phyloP scores from a whole-genome alignment of 306 rosid genomes.

The peach (Prunus persica) region DNA sequence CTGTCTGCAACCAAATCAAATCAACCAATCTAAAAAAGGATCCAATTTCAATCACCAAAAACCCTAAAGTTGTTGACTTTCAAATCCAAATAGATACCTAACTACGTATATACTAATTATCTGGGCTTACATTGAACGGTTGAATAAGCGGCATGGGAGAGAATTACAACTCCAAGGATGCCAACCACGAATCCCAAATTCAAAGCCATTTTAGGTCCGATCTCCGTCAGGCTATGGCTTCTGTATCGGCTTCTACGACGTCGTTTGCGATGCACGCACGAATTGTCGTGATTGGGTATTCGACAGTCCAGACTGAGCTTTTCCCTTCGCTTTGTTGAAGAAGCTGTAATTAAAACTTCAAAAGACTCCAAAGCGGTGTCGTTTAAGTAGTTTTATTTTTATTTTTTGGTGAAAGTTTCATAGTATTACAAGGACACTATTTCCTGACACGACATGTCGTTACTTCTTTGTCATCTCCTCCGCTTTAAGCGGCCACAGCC shows the following conservation, averaged over 20 bases:
- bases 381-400: background rate
- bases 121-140: constrained; percentile 59
- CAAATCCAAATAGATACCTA: background rate
- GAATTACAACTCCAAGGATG: constrained; percentile 50
- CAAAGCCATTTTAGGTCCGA: constrained; percentile 25
- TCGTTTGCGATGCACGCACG: background rate
- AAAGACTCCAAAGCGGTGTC: background rate
- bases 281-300: background rate
- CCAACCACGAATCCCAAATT: constrained; percentile 48
- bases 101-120: background rate
- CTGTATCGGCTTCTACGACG: constrained; percentile 14
- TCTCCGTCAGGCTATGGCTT: constrained; percentile 18
- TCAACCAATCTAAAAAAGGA: constrained; percentile 12
- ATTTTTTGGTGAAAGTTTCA: background rate
- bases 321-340: background rate
- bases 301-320: background rate
- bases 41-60: background rate
- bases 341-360: constrained; percentile 18
- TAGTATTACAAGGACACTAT: background rate
- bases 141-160: constrained; percentile 72
- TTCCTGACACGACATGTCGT: background rate
- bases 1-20: constrained; percentile 56
- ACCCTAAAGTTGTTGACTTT: background rate
- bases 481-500: background rate
- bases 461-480: background rate